These are phyloP conservation scores for Isabelozyma rhagii DNA, from an alignment of 805 yeast genomes.

Conservation along the genomic window DNA sequence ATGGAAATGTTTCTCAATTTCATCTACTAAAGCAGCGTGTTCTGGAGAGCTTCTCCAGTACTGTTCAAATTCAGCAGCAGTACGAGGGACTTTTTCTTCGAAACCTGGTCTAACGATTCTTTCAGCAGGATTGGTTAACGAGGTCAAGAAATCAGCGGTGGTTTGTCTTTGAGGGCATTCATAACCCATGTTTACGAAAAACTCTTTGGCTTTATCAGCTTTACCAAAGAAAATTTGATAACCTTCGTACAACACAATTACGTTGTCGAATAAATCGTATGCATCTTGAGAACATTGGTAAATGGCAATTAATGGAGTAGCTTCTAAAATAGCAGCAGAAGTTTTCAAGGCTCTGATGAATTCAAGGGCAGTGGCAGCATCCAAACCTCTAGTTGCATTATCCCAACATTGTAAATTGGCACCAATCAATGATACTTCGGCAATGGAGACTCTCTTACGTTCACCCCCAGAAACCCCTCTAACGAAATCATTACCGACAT, in stretches of 20 bases:
- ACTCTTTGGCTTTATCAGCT: conserved; percentile 42
- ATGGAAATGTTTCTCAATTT: conserved; percentile 40
- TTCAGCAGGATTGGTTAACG: conserved; percentile 65
- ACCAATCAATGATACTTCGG: conserved; percentile 67
- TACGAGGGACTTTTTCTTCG: conserved; percentile 50
- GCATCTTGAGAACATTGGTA: conserved; percentile 51
- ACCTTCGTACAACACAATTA: conserved; percentile 44
- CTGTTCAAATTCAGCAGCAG: conserved; percentile 56
- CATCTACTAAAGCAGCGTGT: conserved; percentile 34
- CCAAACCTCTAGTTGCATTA: conserved; percentile 84
- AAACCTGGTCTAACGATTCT: conserved; percentile 48
- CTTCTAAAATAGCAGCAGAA: conserved; percentile 48
- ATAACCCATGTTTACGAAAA: conserved; percentile 60
- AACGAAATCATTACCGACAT: conserved; percentile 61
- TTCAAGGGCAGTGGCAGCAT: conserved; percentile 79
- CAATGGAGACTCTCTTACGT: conserved; percentile 78
- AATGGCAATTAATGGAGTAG: conserved; percentile 61
- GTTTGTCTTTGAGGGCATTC: conserved; percentile 62
- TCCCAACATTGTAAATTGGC: conserved; percentile 59
- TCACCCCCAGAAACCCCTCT: conserved; percentile 87
- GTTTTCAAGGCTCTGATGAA: conserved; percentile 65
- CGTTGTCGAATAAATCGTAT: conserved; percentile 48
- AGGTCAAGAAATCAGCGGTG: conserved; percentile 64
- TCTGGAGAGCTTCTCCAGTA: conserved; percentile 60
- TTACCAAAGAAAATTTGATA: conserved; percentile 47